phyloP scores from a whole-genome alignment of 2,329 filamentous ascomycete genomes.

The Penicillium psychrosexuale region DNA sequence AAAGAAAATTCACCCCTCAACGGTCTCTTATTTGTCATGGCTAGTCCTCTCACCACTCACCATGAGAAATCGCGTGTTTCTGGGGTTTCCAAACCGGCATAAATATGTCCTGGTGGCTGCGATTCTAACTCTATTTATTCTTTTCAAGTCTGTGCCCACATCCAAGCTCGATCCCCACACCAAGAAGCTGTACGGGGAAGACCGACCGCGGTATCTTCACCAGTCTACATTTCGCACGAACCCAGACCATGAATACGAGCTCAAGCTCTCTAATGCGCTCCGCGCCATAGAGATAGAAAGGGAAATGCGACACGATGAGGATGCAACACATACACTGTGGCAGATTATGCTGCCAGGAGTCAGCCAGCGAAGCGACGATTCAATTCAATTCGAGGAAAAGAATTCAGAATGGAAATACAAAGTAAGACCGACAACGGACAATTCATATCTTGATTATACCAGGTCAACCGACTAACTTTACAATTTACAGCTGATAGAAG shows the following conservation, averaged over 20 bases:
- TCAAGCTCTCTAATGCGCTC: conserved; percentile 22
- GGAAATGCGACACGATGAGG: conserved; percentile 7
- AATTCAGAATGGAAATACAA: conserved; percentile 31
- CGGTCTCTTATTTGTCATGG: background rate
- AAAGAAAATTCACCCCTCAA: background rate
- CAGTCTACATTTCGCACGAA: conserved; percentile 28
- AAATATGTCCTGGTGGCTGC: conserved; percentile 5
- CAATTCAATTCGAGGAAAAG: conserved; percentile 24
- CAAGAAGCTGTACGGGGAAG: background rate
- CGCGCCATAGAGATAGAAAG: conserved; percentile 23
- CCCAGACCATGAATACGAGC: conserved; percentile 31
- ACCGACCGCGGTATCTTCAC: conserved; percentile 28
- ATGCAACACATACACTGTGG: conserved; percentile 27
- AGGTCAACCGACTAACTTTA: background rate
- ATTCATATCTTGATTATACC: background rate
- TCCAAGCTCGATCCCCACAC: conserved; percentile 1
- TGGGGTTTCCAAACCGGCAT: conserved; percentile 6
- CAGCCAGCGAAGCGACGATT: conserved; percentile 23
- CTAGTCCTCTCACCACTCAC: background rate
- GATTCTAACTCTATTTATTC: conserved; percentile 5
- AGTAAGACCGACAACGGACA: conserved; percentile 12
- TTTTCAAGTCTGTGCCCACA: conserved; percentile 12
- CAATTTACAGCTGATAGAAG: conserved; percentile 25
- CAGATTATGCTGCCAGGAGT: conserved; percentile 27
- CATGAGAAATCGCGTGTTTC: conserved; percentile 11